Base-by-base conservation (phyloP, 2,329 filamentous ascomycete genomes). In the Magnaporthiopsis rhizophila region DNA sequence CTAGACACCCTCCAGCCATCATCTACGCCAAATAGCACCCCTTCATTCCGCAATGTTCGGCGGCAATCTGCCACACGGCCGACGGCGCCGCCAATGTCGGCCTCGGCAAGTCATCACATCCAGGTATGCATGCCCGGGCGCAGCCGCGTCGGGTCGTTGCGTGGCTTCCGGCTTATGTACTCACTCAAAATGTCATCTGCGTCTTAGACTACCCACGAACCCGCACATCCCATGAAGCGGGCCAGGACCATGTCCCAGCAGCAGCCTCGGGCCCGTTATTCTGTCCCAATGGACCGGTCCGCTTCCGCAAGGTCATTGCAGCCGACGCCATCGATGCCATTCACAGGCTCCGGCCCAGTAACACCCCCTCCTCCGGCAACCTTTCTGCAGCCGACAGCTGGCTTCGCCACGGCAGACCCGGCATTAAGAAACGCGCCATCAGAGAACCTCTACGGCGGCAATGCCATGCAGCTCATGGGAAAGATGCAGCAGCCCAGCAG, bases 161-260 rank as follows among this genome's bases (percentile, higher is more conserved):
- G 8, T 21, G 18, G 6, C 18, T 45, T 45, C 38, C 11, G 4
- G 45, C 45, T 53, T 24, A 12, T 11, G 11, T 38, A 53, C 45
- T 53, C 45, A 53, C n/a, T 21, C 15, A n/a, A 7, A 6, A 24
- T 53, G 4, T 30, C 45, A 24, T 53, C 45, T 24, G 45, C 7
- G 18, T 53, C 45, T n/a, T 11, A 53, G 45, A 53, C 45, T 53
- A 53, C 21, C 57, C 32, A 61, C 34, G 38, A 62, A 34, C 28
- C 21, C 38, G 21, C 28, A 58, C 63, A 61, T n/a, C 63, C 63
- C 21, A 64, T 64, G 63, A 64, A 64, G 63, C 63, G 63, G 36
- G 63, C 63, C 6, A 64, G 61, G 59, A 64, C 63, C 15, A 61
- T 56, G 30, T 61, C 59, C 11, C 38, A 36, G 21, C 63, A 61